Base-by-base conservation (phyloP, 345 rosid genomes). In the Citropsis articulata region DNA sequence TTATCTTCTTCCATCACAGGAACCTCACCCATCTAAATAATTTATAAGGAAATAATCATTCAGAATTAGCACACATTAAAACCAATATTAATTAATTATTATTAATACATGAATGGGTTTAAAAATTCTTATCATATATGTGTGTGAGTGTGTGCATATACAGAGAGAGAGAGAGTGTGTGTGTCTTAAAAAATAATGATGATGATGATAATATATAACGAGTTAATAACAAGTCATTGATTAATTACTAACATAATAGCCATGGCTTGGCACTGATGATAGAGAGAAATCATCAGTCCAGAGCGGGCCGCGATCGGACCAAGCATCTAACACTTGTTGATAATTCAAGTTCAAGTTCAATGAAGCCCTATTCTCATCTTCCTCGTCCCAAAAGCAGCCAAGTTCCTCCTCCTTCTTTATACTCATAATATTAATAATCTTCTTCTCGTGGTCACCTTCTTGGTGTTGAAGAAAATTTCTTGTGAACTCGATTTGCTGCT, bases 291-390 rank as follows among this genome's bases (percentile, higher is more conserved):
- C 79, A 63, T 85, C 84, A 12, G 88, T 83, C 90, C 79, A 84
- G 7, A 86, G 82, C 14, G 89, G 77, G 3, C 85, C 81, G 28
- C 87, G 86, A 76, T 91, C 90, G 38, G 85, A 89, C 94, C 95
- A 91, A 27, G 94, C 93, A 78, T 88, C 90, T 81, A 93, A 77
- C 14, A 89, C 93, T 50, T 90, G 86, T 83, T 91, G 90, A 85
- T 93, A 91, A 82, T 93, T 91, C 84, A 91, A 79, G 71, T 90
- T 93, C 87, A 91, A 77, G 72, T 88, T 88, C 86, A 90, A 80
- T 74, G 82, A 81, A 36, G 78, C 75, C 57, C 64, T 83, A n/a
- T 79, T 83, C 31, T 79, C 72, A 76, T 79, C 83, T 16, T 83
- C 84, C 18, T 75, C 83, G 80, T 89, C 87, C 85, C 84, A 81